A percentile compares a stretch with the other conserved stretches of the same genome.
Evolutionary conservation across 257 asterid species (phyloP).

Genomic region (Solanum bulbocastanum): DNA sequence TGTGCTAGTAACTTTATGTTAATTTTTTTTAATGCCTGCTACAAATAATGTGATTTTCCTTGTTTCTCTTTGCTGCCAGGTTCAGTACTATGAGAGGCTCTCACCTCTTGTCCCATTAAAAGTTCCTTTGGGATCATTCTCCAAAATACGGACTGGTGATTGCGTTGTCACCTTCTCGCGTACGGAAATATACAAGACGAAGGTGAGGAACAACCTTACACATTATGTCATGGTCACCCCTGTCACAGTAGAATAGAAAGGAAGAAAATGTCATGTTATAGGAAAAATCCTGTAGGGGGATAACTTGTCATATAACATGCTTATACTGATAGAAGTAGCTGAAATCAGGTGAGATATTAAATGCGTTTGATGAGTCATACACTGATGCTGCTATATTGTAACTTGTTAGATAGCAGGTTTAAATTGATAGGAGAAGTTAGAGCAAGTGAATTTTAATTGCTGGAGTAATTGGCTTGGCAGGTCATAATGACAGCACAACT

Average conservation of each 20-base stretch:
- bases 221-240: background rate
- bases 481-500: background rate
- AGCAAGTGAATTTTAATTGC: background rate
- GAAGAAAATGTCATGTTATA: background rate
- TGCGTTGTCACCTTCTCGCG: conserved; percentile 94
- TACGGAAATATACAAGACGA: conserved; percentile 52
- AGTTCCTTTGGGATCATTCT: conserved; percentile 64
- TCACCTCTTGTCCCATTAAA: conserved; percentile 82
- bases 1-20: background rate
- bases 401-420: background rate
- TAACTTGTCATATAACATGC: background rate
- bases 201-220: conserved; percentile 32
- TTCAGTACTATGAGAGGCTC: conserved; percentile 83
- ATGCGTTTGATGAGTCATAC: background rate
- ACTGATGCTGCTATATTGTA: background rate
- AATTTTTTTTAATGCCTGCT: background rate
- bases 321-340: background rate
- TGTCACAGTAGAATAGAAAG: background rate
- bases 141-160: conserved; percentile 70
- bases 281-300: background rate
- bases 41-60: background rate
- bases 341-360: background rate
- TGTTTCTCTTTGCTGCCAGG: conserved; percentile 33
- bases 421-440: background rate
- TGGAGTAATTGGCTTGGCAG: background rate